These are phyloP conservation scores for Penicillium odoratum DNA, from an alignment of 495 filamentous ascomycete species.

Conservation along the genomic window DNA sequence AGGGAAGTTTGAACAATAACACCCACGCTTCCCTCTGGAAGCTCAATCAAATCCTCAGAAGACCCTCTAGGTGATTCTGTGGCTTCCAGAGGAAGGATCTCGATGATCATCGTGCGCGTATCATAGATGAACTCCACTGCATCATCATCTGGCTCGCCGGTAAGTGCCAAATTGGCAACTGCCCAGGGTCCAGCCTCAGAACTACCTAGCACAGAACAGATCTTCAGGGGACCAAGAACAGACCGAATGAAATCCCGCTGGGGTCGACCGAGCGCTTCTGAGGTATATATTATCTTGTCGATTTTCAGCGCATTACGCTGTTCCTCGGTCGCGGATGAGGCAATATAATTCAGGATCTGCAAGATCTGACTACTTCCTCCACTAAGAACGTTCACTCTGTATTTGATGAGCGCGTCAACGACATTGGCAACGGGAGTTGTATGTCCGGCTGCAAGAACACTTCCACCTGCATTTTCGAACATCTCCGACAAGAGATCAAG, in stretches of 20 bases:
- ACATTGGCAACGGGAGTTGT: neutral
- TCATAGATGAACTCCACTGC: neutral
- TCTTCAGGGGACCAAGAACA: neutral
- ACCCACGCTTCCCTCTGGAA: slow-evolving; percentile 8
- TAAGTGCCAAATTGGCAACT: slow-evolving; percentile 3
- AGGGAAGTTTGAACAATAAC: slow-evolving; percentile 40
- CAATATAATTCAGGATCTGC: neutral
- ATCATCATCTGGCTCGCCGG: slow-evolving; percentile 8
- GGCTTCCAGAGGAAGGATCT: neutral
- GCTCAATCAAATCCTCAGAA: neutral
- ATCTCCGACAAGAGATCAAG: neutral
- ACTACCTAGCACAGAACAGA: neutral
- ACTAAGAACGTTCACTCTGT: neutral
- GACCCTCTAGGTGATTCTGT: neutral
- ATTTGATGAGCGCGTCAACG: neutral
- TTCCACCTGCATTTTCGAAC: neutral
- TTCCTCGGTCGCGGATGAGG: neutral
- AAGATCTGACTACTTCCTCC: neutral
- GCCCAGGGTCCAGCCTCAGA: neutral
- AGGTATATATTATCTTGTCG: neutral
- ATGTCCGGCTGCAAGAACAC: neutral
- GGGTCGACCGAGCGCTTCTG: neutral
- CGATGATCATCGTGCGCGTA: neutral
- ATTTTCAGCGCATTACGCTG: neutral
- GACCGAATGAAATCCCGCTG: neutral